These are phyloP conservation scores for Astraeus odoratus DNA, from an alignment of 768 basidiomycete species.

Conservation along the genomic window DNA sequence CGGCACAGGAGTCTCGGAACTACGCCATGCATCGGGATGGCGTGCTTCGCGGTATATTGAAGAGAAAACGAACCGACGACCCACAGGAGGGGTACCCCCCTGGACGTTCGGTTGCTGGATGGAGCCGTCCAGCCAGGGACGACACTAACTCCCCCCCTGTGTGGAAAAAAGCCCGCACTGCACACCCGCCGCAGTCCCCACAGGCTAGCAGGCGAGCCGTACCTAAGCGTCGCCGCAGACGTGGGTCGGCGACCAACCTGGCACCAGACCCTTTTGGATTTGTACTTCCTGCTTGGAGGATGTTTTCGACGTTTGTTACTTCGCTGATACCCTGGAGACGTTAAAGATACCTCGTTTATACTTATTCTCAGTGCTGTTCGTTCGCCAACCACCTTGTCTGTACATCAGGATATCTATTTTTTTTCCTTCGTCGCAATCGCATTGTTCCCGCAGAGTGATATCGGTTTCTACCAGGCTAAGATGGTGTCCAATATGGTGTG, in stretches of 20 bases:
- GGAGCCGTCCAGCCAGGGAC: neutral
- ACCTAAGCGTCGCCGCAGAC: neutral
- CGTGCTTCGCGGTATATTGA: conserved; percentile 23
- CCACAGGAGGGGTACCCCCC: neutral
- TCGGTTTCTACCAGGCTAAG: too few relatives aligned
- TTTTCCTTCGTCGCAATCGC: too few relatives aligned
- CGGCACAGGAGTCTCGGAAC: conserved; percentile 17
- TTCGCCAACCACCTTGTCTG: too few relatives aligned
- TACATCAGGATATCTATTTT: too few relatives aligned
- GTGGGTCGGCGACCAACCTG: neutral
- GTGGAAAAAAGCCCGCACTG: neutral
- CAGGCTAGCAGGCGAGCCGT: conserved; percentile 18
- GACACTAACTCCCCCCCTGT: neutral
- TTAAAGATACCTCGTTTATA: conserved; percentile 10
- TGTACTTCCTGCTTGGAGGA: conserved; percentile 26
- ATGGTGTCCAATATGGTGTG: too few relatives aligned
- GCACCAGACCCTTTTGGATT: conserved; percentile 22
- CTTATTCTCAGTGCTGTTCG: too few relatives aligned
- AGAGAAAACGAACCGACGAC: conserved; percentile 21
- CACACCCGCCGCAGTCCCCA: neutral
- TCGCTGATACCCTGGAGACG: conserved; percentile 26
- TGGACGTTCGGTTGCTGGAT: neutral
- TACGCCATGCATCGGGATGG: conserved; percentile 12
- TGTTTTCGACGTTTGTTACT: conserved; percentile 25
- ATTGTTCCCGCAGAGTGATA: too few relatives aligned